phyloP scores from a whole-genome alignment of 75 land plant species.

The Pinus tabuliformis region DNA sequence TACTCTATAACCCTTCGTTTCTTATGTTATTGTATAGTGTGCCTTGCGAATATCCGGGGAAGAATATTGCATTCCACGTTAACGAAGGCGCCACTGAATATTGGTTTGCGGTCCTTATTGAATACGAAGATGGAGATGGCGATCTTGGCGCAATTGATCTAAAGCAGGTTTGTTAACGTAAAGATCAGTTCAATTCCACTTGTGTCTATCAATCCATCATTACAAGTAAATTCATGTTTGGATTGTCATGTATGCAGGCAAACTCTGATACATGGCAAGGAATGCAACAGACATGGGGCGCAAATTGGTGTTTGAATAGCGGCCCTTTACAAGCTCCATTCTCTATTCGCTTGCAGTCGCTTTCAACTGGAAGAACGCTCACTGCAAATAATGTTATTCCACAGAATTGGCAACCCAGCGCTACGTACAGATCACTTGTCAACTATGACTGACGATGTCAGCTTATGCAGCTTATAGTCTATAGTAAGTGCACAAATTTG shows the following conservation, averaged over 20 bases:
- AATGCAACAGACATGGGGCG: constrained; percentile 58
- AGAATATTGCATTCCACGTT: constrained; percentile 72
- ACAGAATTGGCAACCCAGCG: constrained; percentile 30
- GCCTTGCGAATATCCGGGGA: constrained; percentile 61
- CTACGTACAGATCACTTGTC: constrained; percentile 30
- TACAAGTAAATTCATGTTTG: not conserved
- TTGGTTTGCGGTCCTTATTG: constrained; percentile 77
- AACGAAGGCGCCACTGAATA: constrained; percentile 71
- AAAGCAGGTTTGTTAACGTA: constrained; percentile 4
- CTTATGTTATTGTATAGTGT: constrained; percentile 30
- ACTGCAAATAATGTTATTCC: constrained; percentile 53
- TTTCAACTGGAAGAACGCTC: constrained; percentile 22
- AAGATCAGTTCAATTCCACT: not conserved
- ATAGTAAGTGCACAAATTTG: too few relatives aligned
- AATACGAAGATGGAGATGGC: constrained; percentile 64
- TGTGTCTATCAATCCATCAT: not conserved
- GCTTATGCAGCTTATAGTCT: too few relatives aligned
- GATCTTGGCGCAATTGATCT: constrained; percentile 23
- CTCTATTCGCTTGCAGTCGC: constrained; percentile 26
- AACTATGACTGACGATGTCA: constrained; percentile 11
- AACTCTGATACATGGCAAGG: constrained; percentile 17
- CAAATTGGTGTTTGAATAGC: constrained; percentile 37
- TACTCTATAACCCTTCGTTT: not conserved
- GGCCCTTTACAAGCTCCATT: constrained; percentile 43
- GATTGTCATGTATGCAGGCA: not conserved